Evolutionary conservation across 805 yeast species (phyloP).

Genomic region (Schwanniomyces yamadae): DNA sequence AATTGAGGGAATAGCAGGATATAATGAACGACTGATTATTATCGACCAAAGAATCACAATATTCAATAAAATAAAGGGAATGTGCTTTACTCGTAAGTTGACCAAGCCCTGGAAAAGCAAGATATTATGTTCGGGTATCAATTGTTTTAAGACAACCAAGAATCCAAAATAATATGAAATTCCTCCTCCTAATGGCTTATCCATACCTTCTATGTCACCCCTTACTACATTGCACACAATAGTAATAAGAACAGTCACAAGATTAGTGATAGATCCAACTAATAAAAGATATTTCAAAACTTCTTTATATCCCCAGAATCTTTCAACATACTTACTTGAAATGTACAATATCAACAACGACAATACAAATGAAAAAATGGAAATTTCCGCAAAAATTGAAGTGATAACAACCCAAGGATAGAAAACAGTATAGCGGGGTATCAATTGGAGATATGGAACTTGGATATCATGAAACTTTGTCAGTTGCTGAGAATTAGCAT

Average conservation of each 20-base stretch:
- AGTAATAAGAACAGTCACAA: constrained; percentile 46
- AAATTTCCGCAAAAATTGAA: constrained; percentile 63
- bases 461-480: constrained; percentile 38
- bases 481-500: constrained; percentile 7
- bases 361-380: constrained; percentile 44
- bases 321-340: constrained; percentile 48
- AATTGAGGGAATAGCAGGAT: constrained; percentile 56
- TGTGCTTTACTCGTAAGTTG: constrained; percentile 56
- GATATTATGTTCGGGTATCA: constrained; percentile 57
- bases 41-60: constrained; percentile 37
- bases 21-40: constrained; percentile 30
- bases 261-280: constrained; percentile 57
- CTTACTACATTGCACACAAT: constrained; percentile 36
- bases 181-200: constrained; percentile 52
- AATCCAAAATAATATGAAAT: constrained; percentile 53
- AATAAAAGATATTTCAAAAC: constrained; percentile 50
- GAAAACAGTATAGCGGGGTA: constrained; percentile 54
- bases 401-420: constrained; percentile 66
- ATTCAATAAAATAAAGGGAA: constrained; percentile 49
- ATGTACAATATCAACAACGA: constrained; percentile 36
- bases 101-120: constrained; percentile 45
- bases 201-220: constrained; percentile 37
- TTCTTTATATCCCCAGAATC: constrained; percentile 51
- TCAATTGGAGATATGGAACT: constrained; percentile 61
- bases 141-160: constrained; percentile 55